phyloP scores from a whole-genome alignment of 1,284 basidiomycete genomes.

The Mycosarcoma mackinlayi region DNA sequence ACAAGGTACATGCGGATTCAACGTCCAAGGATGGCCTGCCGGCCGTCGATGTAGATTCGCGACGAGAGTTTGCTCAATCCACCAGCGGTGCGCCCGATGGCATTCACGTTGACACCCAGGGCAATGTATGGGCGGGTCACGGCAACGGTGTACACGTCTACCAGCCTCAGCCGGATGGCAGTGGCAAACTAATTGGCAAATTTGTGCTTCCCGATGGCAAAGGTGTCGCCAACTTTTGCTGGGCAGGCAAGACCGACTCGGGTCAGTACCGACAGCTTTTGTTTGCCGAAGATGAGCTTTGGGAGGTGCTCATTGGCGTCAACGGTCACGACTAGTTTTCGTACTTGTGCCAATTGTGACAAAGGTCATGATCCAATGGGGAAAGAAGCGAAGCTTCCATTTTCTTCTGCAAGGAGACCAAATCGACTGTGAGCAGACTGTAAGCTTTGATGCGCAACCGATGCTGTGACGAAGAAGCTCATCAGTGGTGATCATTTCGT shows the following conservation, averaged over 20 bases:
- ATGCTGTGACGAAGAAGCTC: too few relatives aligned
- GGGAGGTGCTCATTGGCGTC: conserved; percentile 38
- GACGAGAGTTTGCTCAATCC: conserved; percentile 30
- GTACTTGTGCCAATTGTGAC: too few relatives aligned
- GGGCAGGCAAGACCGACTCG: conserved; percentile 34
- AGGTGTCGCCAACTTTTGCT: conserved; percentile 55
- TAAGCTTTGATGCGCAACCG: too few relatives aligned
- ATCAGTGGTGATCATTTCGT: too few relatives aligned
- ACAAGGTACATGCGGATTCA: conserved; percentile 29
- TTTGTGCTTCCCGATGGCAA: conserved; percentile 42
- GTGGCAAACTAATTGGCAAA: conserved; percentile 49
- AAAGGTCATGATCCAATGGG: too few relatives aligned
- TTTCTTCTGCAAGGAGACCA: too few relatives aligned
- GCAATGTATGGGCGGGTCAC: conserved; percentile 52
- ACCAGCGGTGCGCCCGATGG: conserved; percentile 45
- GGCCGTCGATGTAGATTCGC: conserved; percentile 20
- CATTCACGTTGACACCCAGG: conserved; percentile 38
- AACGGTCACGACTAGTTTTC: conserved; percentile 35
- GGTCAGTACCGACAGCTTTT: conserved; percentile 39
- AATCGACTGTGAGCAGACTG: too few relatives aligned
- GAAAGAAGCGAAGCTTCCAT: too few relatives aligned
- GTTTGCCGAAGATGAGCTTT: conserved; percentile 55
- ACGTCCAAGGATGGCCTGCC: conserved; percentile 27
- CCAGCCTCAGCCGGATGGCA: conserved; percentile 27
- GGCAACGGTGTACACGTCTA: conserved; percentile 52